Evolutionary conservation across 2,329 filamentous ascomycete genomes (phyloP), one percentile per base, ranked within the genome.

Genomic region (Aspergillus hiratsukae): DNA sequence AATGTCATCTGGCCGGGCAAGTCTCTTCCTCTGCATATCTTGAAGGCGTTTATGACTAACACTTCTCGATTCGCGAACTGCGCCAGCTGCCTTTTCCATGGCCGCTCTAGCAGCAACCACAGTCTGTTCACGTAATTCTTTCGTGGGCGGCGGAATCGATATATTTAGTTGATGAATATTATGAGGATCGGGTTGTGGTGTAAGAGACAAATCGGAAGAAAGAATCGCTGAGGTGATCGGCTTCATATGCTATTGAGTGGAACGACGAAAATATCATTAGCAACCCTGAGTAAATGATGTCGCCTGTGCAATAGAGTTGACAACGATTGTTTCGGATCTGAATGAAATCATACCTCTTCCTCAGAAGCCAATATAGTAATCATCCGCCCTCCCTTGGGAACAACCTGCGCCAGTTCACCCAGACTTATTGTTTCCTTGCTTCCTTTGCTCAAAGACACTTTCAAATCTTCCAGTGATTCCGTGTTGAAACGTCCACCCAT

Each of bases 321-420:
- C 19, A 21, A 46, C 19, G 14, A 14, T 19, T 10, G 3, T 21
- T n/a, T 54, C 25, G 50, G 28, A 51, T 27, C 25, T n/a, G 43
- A 29, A 41, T 40, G 10, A 55, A 27, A 61, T 76, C 80, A 64
- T 68, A 87, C 85, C 57, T 83, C 82, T 64, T 84, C 81, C 65
- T 89, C 87, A 14, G 84, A 82, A 41, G 83, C 83, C 23, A 87
- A 69, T n/a, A 89, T 76, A 57, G 83, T 81, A 29, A 88, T 70
- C 63, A 78, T 79, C 54, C 86, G 73, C 10, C 86, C 79, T 27
- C 81, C 85, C 64, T 86, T 85, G 0, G 85, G 84, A 41, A 89
- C 76, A 17, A 89, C 83, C 66, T 88, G 86, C 2, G 86, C 87
- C 55, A 90, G 66, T 66, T 88, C 86, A 9, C 81, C 79, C 51